Evolutionary conservation across 2,329 filamentous ascomycete genomes (phyloP), one percentile per base, ranked within the genome.

Genomic region (Ceratocystis colombiana): DNA sequence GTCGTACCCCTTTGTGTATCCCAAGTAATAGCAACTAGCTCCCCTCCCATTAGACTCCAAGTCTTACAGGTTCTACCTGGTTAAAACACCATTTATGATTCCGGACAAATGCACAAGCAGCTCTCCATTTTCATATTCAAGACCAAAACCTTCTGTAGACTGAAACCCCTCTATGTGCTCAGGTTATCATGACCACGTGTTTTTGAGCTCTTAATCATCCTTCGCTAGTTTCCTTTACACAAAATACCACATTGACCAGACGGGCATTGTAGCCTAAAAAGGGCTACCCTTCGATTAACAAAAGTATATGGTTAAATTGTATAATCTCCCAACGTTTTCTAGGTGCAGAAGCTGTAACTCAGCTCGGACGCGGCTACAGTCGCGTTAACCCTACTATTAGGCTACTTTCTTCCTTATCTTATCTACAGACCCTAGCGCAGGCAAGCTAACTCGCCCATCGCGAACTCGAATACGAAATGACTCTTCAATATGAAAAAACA

Each of bases 181-280:
- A 7, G n/a, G 55, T 37, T 57, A 33, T 37, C 17, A 15, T 37
- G 30, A 37, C 55, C 55, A 59, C 55, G 55, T 59, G 55, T 37
- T 59, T 33, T 37, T n/a, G 22, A 10, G 55, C 33, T 28, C n/a
- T 59, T 59, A 59, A 59, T 59, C 55, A 37, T 59, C 55, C 55
- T 59, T 59, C 22, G 28, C 28, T 7, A 37, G n/a, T 17, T 59
- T 30, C 17, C 5, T 37, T 59, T 15, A 17, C 10, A 33, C 17
- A 59, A 59, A 59, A 37, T 59, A 59, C 28, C 17, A 37, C 55
- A 33, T 22, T 10, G 30, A 17, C 53, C 28, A 30, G 20, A 15
- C 12, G 10, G 55, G 3, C 55, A 59, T n/a, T 20, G 25, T 28
- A 15, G 8, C 53, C 53, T 37, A n/a, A 15, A 59, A 17, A 59